Conservation (phyloP, 106 monocot genomes). For the Narthecium ossifragum region DNA sequence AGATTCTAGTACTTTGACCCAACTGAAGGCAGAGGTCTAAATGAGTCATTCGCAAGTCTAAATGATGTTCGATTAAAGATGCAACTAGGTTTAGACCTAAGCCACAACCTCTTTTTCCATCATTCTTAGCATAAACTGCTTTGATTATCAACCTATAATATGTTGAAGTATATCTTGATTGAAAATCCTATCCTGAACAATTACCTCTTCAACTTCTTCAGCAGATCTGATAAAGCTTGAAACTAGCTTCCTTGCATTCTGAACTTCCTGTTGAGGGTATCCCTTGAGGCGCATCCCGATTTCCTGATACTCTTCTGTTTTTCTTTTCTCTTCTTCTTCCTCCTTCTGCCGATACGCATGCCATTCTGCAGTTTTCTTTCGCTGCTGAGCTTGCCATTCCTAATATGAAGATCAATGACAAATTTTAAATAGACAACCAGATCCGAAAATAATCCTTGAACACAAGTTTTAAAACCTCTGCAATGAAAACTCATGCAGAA, state of each 20-base stretch:
- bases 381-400: constrained; percentile 92
- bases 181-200: not conserved
- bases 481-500: not conserved
- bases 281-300: constrained; percentile 85
- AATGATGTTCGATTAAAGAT: too few species aligned
- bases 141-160: too few species aligned
- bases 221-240: constrained; percentile 79
- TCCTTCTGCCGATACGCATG: constrained; percentile 77
- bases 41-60: too few species aligned
- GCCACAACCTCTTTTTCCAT: too few species aligned
- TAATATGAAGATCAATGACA: constrained; percentile 15
- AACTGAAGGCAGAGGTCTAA: too few species aligned
- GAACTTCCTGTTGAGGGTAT: constrained; percentile 86
- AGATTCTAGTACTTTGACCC: too few species aligned
- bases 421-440: not conserved
- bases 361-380: constrained; percentile 87
- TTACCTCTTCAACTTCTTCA: constrained; percentile 94
- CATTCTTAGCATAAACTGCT: too few species aligned
- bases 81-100: too few species aligned
- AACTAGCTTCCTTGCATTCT: constrained; percentile 74
- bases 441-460: not conserved
- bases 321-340: constrained; percentile 66
- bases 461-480: not conserved
- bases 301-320: constrained; percentile 72
- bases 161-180: too few species aligned